phyloP scores from a whole-genome alignment of 176 grass and related monocot genomes.

The Leersia perrieri region DNA sequence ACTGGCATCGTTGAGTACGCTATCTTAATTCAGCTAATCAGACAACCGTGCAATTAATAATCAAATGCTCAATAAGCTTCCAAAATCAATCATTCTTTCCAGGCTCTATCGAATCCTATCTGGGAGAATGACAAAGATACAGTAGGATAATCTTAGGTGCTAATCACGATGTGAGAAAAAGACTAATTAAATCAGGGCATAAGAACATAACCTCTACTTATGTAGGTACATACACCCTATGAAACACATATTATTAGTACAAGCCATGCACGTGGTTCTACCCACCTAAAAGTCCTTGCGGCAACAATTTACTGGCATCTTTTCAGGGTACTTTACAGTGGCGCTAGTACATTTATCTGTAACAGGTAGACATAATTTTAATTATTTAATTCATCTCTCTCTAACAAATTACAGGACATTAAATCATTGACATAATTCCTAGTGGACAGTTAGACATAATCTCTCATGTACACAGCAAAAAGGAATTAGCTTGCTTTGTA shows the following conservation, averaged over 20 bases:
- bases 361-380: neutral
- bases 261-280: neutral
- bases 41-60: constrained; percentile 11
- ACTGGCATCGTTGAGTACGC: constrained; percentile 14
- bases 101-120: constrained; percentile 10
- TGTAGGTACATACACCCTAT: constrained; percentile 3
- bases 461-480: neutral
- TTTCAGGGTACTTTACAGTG: neutral
- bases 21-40: constrained; percentile 18
- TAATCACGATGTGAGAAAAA: constrained; percentile 10
- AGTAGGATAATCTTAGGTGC: constrained; percentile 18
- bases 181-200: constrained; percentile 13
- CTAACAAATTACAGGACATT: neutral
- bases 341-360: neutral
- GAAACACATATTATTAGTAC: neutral
- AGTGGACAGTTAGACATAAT: neutral
- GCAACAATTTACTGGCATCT: neutral
- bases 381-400: neutral
- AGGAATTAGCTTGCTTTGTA: neutral
- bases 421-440: neutral
- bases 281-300: neutral
- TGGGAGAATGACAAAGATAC: constrained; percentile 40
- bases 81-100: constrained; percentile 40
- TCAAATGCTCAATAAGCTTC: constrained; percentile 27
- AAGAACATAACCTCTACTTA: neutral